These are phyloP conservation scores for Apiospora rasikravindrae DNA, from an alignment of 2,329 filamentous ascomycete genomes.

Conservation along the genomic window DNA sequence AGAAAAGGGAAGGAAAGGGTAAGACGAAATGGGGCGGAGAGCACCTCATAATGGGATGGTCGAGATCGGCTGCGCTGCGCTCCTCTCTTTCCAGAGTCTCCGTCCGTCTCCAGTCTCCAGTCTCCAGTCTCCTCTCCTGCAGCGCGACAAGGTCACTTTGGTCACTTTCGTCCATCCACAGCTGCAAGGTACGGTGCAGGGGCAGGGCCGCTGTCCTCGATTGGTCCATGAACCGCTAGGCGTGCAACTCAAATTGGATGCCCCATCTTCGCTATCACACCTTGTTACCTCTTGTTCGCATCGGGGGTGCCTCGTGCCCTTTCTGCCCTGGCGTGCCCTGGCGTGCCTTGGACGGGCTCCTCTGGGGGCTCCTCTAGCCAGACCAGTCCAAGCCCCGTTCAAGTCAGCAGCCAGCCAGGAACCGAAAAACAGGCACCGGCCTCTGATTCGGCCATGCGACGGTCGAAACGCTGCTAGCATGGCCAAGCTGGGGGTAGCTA, in stretches of 20 bases:
- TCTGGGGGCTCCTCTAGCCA: conserved; percentile 11
- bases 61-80: conserved; percentile 10
- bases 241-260: conserved; percentile 16
- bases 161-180: not conserved
- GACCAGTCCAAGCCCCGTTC: conserved; percentile 16
- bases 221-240: conserved; percentile 15
- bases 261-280: conserved; percentile 19
- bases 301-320: conserved; percentile 8
- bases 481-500: conserved; percentile 18
- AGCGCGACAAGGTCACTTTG: no score
- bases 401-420: conserved; percentile 9
- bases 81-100: not conserved
- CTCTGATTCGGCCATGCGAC: conserved; percentile 32
- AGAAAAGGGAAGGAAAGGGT: conserved; percentile 29
- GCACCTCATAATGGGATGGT: conserved; percentile 20
- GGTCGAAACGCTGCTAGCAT: conserved; percentile 22
- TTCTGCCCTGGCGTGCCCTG: not conserved
- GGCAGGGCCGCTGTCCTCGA: not conserved
- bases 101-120: not conserved
- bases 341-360: conserved; percentile 17
- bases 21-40: conserved; percentile 18
- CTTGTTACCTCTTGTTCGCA: not conserved
- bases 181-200: no score
- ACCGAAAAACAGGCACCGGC: conserved; percentile 30
- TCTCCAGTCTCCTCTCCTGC: not conserved